A percentile compares a stretch with the other conserved stretches of the same genome.
Conservation (phyloP, 257 asterid genomes). For the Apocynum venetum region DNA sequence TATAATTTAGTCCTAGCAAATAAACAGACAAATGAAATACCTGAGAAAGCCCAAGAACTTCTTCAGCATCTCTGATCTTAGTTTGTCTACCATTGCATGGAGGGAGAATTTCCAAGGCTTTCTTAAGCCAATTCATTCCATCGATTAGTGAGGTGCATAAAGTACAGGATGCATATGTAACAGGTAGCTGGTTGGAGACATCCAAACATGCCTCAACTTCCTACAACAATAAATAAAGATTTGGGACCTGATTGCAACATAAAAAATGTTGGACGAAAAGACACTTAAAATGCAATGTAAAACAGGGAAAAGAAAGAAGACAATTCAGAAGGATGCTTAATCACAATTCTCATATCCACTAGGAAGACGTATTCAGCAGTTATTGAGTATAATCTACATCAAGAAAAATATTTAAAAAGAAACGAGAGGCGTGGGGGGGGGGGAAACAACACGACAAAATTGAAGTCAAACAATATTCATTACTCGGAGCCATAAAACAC, state of each 20-base stretch:
- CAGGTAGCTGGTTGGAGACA: conserved; percentile 47
- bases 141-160: conserved; percentile 44
- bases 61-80: conserved; percentile 53
- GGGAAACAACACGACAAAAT: neutral
- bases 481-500: neutral
- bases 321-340: neutral
- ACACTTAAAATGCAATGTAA: neutral
- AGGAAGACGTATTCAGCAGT: neutral
- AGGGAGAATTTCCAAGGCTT: conserved; percentile 62
- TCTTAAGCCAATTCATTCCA: conserved; percentile 63
- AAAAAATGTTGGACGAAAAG: neutral
- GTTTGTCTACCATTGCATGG: conserved; percentile 31
- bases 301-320: neutral
- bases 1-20: neutral
- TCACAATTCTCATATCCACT: neutral
- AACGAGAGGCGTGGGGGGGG: no score
- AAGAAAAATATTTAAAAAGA: neutral
- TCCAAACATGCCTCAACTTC: conserved; percentile 66
- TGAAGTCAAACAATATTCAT: neutral
- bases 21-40: conserved; percentile 36
- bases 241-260: neutral
- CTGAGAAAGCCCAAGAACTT: conserved; percentile 56
- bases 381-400: neutral
- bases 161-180: conserved; percentile 41
- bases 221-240: conserved; percentile 31